phyloP scores from a whole-genome alignment of 1,139 yeast genomes.

The Suhomyces choctaworum region DNA sequence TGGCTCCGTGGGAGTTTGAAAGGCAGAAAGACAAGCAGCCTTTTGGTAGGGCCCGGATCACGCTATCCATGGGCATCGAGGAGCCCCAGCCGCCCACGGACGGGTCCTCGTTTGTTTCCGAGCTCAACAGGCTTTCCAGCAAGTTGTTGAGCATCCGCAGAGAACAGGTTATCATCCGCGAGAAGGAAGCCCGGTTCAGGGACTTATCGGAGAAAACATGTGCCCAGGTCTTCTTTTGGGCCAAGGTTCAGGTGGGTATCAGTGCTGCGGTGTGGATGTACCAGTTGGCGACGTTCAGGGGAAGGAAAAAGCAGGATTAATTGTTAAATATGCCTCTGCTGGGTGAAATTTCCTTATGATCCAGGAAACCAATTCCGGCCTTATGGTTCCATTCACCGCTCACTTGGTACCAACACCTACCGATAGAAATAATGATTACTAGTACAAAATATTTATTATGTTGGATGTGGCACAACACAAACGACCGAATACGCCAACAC shows the following conservation, averaged over 20 bases:
- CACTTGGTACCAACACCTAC: too few relatives aligned
- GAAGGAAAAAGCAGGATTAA: constrained; percentile 1
- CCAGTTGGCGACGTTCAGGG: constrained; percentile 47
- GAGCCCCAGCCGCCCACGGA: constrained; percentile 47
- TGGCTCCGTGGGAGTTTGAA: constrained; percentile 57
- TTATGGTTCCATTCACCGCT: too few relatives aligned
- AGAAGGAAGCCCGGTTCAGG: constrained; percentile 67
- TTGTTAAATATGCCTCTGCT: too few relatives aligned
- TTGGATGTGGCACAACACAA: too few relatives aligned
- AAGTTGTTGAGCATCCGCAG: constrained; percentile 58
- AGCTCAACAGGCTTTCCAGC: constrained; percentile 29
- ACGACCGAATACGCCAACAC: too few relatives aligned
- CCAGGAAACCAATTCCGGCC: too few relatives aligned
- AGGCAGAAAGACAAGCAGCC: constrained; percentile 4
- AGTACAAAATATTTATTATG: too few relatives aligned
- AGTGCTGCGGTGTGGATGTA: constrained; percentile 56
- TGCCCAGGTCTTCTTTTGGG: constrained; percentile 65
- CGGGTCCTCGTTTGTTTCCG: constrained; percentile 36
- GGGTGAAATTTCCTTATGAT: too few relatives aligned
- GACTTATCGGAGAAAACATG: constrained; percentile 68
- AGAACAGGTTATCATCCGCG: constrained; percentile 68
- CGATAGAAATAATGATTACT: too few relatives aligned
- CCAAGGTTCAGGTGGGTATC: constrained; percentile 60
- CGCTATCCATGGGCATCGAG: constrained; percentile 43
- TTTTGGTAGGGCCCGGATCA: constrained; percentile 52